These are phyloP conservation scores for Striga hermonthica DNA, from an alignment of 305 asterid species.

Conservation along the genomic window DNA sequence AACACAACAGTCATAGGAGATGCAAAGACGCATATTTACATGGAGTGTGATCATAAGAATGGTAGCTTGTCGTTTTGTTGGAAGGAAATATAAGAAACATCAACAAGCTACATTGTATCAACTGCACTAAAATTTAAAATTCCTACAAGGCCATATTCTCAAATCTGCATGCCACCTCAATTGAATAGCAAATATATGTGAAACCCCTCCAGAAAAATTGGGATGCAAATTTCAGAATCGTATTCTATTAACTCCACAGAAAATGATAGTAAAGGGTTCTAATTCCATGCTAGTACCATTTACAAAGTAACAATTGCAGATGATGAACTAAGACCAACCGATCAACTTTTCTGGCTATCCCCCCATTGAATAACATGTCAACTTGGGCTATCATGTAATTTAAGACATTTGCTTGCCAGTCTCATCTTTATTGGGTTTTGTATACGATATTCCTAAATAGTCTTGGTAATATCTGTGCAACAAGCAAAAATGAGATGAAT, in stretches of 20 bases:
- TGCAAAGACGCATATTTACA: constrained; percentile 27
- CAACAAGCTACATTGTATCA: no score
- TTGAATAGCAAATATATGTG: background rate
- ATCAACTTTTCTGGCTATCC: background rate
- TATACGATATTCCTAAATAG: no score
- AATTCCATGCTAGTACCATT: no score
- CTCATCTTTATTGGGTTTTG: no score
- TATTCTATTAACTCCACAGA: background rate
- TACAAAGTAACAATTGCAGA: background rate
- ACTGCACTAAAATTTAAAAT: no score
- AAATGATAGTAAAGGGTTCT: no score
- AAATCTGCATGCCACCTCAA: constrained; percentile 20
- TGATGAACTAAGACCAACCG: background rate
- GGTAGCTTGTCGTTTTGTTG: background rate
- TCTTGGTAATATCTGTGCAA: no score
- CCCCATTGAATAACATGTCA: background rate
- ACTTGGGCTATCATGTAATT: background rate
- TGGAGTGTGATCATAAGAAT: constrained; percentile 6
- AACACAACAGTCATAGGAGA: constrained; percentile 25
- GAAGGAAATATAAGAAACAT: no score
- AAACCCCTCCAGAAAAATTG: background rate
- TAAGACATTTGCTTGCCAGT: background rate
- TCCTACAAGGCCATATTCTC: constrained; percentile 2
- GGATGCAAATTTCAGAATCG: constrained; percentile 2
- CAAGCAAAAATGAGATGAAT: no score